Base-by-base conservation (phyloP, 768 basidiomycete species). In the Lactifluus volemus region DNA sequence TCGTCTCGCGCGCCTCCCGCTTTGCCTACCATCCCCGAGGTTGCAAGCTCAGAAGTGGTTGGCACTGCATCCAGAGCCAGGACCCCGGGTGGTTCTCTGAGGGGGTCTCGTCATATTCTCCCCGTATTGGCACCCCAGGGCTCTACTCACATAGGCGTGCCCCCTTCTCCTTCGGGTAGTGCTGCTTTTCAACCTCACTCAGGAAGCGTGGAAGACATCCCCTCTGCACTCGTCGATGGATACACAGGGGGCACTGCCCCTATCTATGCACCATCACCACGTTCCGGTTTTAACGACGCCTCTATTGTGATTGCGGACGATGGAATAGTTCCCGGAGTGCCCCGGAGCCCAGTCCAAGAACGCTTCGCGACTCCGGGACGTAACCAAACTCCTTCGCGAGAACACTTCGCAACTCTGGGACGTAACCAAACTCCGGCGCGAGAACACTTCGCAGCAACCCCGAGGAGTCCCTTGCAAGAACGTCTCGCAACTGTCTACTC, bases 21-120 rank as follows among this genome's bases (percentile, higher is more conserved):
- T 19, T 53, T 64, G 57, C 57, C 62, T 30, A 56, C 65, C 41
- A 64, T 66, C 53, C 65, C 65, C 42, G 65, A 66, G 55, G 63
- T 60, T 32, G 3, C 52, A 47, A 66, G 59, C 48, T 60, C 65
- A 44, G 65, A 66, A 32, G 12, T 49, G 32, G 12, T 49, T 17
- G 56, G 57, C 41, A 49, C 57, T 45, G 21, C 2, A 19, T 54
- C 61, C 38, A 51, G 19, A 47, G 36, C 61, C 14, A 63, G 30
- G 47, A 58, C 61, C 19, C 56, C 36, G 12, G 49, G 52, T 17
- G 56, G 47, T 9, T 58, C 61, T 14, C 36, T 45, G 14, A 49
- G 44, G 32, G 32, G 19, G 41, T 47, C 34, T 14, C 29, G 15
- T 19, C 39, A 44, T 30, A 45, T 44, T 12, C 60, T 10, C 29